A percentile compares a stretch with the other conserved stretches of the same genome.
Evolutionary conservation across 257 asterid species (phyloP).

Genomic region (Solanum verrucosum): DNA sequence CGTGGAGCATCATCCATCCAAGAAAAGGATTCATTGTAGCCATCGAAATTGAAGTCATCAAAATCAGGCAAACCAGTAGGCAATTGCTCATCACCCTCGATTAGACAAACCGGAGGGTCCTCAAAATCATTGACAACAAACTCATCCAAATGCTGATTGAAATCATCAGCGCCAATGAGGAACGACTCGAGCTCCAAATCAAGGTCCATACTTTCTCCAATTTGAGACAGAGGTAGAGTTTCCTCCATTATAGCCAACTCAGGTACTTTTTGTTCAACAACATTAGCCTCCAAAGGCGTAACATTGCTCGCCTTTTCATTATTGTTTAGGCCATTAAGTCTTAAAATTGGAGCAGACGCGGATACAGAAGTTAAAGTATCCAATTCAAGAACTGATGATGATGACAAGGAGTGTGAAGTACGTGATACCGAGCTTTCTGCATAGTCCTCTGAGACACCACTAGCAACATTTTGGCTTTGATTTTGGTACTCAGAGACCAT

Average conservation of each 20-base stretch:
- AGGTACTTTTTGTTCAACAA: background rate
- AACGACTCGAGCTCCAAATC: constrained; percentile 41
- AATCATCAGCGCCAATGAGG: constrained; percentile 16
- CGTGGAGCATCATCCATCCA: constrained; percentile 52
- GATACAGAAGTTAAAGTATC: constrained; percentile 25
- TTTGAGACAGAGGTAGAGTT: constrained; percentile 24
- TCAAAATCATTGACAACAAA: constrained; percentile 26
- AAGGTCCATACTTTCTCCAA: constrained; percentile 38
- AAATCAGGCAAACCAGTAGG: constrained; percentile 40
- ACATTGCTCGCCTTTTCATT: background rate
- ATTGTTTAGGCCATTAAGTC: background rate
- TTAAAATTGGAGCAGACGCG: background rate
- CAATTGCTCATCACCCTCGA: constrained; percentile 20
- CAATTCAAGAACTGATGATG: constrained; percentile 39
- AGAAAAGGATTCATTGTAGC: constrained; percentile 28
- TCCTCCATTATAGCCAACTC: constrained; percentile 6
- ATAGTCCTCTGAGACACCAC: constrained; percentile 22
- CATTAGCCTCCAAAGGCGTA: background rate
- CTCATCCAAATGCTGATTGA: constrained; percentile 28
- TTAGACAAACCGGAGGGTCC: constrained; percentile 30
- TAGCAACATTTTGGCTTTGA: background rate
- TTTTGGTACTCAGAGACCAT: background rate
- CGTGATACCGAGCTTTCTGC: constrained; percentile 32
- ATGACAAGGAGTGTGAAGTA: constrained; percentile 37
- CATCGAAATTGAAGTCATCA: constrained; percentile 51